Percentiles rank a stretch among this genome's conserved stretches.
phyloP scores from a whole-genome alignment of 1,139 yeast genomes.

The Komagataea norvegica region DNA sequence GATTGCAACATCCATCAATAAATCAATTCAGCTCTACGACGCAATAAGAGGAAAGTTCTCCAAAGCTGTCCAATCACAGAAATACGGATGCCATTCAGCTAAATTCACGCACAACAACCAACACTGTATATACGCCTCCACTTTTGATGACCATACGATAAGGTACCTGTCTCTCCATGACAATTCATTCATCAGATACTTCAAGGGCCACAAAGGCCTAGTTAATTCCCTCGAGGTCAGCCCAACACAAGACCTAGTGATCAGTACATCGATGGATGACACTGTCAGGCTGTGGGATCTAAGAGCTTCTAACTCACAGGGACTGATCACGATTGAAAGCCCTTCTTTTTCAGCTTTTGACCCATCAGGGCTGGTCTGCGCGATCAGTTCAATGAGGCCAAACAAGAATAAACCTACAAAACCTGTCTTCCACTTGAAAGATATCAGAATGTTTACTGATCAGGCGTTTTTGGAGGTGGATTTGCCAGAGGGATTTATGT shows the following conservation, averaged over 20 bases:
- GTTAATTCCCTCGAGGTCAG: conserved; percentile 71
- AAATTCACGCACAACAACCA: conserved; percentile 73
- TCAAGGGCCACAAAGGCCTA: conserved; percentile 76
- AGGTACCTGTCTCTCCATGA: conserved; percentile 74
- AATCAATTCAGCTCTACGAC: conserved; percentile 81
- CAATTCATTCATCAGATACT: conserved; percentile 77
- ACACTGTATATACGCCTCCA: conserved; percentile 79
- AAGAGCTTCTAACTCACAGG: conserved; percentile 55
- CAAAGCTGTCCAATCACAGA: conserved; percentile 73
- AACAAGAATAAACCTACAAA: conserved; percentile 28
- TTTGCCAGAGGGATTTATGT: conserved; percentile 37
- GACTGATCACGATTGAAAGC: conserved; percentile 53
- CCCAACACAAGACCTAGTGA: conserved; percentile 63
- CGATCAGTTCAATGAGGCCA: conserved; percentile 32
- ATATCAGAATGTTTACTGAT: conserved; percentile 50
- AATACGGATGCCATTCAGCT: conserved; percentile 89
- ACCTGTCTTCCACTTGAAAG: conserved; percentile 49
- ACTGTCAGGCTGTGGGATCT: conserved; percentile 88
- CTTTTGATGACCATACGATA: conserved; percentile 67
- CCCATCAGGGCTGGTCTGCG: conserved; percentile 82
- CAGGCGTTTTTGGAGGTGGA: conserved; percentile 46
- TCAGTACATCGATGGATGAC: conserved; percentile 70
- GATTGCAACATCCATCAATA: conserved; percentile 76
- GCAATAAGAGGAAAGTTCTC: conserved; percentile 56
- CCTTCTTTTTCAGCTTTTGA: conserved; percentile 64